Conservation (phyloP, 1,139 yeast species). For the Diutina ranongensis region DNA sequence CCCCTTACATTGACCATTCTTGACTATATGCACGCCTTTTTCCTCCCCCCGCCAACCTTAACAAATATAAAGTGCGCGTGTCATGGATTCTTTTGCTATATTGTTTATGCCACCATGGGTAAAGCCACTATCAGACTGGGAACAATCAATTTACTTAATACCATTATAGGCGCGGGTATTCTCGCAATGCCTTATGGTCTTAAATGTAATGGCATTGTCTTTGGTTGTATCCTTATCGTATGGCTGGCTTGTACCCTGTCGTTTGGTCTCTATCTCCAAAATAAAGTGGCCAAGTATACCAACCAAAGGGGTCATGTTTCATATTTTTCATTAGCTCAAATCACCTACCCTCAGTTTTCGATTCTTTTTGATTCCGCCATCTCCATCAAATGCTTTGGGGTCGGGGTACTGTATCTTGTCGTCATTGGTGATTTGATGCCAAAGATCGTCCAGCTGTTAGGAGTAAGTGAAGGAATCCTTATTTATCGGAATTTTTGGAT, state of each 20-base stretch:
- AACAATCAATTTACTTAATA: constrained; percentile 39
- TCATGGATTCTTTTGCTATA: background rate
- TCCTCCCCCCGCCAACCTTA: background rate
- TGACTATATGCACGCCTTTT: too few relatives aligned
- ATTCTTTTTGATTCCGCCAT: constrained; percentile 51
- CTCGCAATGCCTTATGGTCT: constrained; percentile 48
- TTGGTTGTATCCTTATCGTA: constrained; percentile 33
- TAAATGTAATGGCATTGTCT: constrained; percentile 36
- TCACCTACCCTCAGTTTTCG: constrained; percentile 40
- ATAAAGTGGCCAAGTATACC: constrained; percentile 38
- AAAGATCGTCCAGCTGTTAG: constrained; percentile 42
- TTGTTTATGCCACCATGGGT: constrained; percentile 5
- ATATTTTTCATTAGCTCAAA: constrained; percentile 40
- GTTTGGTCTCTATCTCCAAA: constrained; percentile 41
- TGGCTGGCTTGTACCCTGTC: constrained; percentile 41
- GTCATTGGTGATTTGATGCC: constrained; percentile 91
- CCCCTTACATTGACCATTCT: too few relatives aligned
- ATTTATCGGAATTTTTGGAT: constrained; percentile 60
- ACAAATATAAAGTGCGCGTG: background rate
- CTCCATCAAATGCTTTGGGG: constrained; percentile 86
- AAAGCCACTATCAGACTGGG: constrained; percentile 30
- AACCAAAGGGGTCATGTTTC: constrained; percentile 38
- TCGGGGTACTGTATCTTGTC: constrained; percentile 78
- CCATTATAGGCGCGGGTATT: constrained; percentile 47
- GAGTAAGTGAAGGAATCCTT: constrained; percentile 15